Conservation (phyloP, 345 rosid genomes). For the Jatropha curcas region DNA sequence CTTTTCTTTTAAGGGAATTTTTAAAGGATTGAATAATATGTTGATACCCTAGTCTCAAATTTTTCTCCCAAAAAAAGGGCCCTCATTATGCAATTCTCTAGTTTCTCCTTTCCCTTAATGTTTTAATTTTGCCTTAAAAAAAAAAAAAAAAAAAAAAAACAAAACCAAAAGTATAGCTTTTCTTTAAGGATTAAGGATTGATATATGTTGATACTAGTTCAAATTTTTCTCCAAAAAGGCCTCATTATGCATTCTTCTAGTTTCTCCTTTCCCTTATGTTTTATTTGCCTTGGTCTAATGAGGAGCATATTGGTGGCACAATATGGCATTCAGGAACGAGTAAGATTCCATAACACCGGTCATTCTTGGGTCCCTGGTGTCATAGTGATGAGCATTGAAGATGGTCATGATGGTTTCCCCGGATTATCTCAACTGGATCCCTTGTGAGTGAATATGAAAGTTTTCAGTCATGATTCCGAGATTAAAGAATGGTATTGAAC, state of each 20-base stretch:
- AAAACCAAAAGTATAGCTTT: background rate
- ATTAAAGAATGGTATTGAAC: background rate
- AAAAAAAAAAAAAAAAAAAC: too few relatives aligned
- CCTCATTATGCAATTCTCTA: too few relatives aligned
- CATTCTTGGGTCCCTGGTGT: slow-evolving; percentile 72
- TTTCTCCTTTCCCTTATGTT: background rate
- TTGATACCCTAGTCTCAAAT: too few relatives aligned
- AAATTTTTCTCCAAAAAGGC: background rate
- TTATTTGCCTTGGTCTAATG: background rate
- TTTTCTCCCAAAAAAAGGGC: too few relatives aligned
- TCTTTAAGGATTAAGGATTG: background rate
- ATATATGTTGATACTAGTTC: background rate
- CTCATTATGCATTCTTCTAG: background rate
- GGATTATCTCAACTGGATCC: slow-evolving; percentile 74
- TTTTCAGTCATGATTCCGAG: background rate
- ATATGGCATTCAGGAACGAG: slow-evolving; percentile 51
- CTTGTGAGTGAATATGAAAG: slow-evolving; percentile 41
- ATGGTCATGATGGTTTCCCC: slow-evolving; percentile 57
- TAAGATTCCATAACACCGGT: slow-evolving; percentile 73
- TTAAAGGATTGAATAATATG: too few relatives aligned
- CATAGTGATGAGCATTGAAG: slow-evolving; percentile 88
- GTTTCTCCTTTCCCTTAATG: too few relatives aligned
- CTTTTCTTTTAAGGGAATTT: too few relatives aligned
- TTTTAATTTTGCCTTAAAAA: too few relatives aligned
- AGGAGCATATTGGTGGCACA: background rate